Evolutionary conservation across 495 filamentous ascomycete genomes (phyloP).

Genomic region (Penicillium herquei): DNA sequence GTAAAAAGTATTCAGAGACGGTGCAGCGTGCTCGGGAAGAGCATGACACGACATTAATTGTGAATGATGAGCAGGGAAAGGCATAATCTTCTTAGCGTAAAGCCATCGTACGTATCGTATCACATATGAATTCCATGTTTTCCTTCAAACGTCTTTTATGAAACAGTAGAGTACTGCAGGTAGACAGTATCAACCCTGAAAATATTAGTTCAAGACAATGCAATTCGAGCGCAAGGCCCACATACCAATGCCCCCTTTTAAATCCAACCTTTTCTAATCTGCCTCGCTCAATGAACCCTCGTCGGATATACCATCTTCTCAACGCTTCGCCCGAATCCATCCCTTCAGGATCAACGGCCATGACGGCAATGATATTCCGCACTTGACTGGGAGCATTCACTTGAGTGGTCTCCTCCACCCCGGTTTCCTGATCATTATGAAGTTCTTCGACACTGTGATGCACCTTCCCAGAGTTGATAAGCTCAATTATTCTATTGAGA

Average conservation of each 20-base stretch:
- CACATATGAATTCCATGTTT: too few relatives aligned
- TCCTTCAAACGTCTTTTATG: too few relatives aligned
- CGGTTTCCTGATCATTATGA: conserved; percentile 1
- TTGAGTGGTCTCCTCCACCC: neutral
- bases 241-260: conserved; percentile 20
- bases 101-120: too few relatives aligned
- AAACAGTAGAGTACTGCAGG: conserved; percentile 12
- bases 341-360: conserved; percentile 28
- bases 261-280: conserved; percentile 27
- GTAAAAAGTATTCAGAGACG: conserved; percentile 30
- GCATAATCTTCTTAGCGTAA: neutral
- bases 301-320: conserved; percentile 21
- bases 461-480: conserved; percentile 3
- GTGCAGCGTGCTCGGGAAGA: conserved; percentile 38
- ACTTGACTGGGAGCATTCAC: conserved; percentile 4
- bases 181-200: conserved; percentile 24
- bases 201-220: neutral
- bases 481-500: conserved; percentile 11
- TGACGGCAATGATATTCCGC: conserved; percentile 26
- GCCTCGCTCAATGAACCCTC: conserved; percentile 27
- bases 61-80: neutral
- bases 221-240: neutral
- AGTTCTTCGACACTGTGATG: conserved; percentile 8
- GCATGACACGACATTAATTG: neutral
- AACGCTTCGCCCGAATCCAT: conserved; percentile 20